Base-by-base conservation (phyloP, 345 rosid genomes). In the Syzygium aqueum region DNA sequence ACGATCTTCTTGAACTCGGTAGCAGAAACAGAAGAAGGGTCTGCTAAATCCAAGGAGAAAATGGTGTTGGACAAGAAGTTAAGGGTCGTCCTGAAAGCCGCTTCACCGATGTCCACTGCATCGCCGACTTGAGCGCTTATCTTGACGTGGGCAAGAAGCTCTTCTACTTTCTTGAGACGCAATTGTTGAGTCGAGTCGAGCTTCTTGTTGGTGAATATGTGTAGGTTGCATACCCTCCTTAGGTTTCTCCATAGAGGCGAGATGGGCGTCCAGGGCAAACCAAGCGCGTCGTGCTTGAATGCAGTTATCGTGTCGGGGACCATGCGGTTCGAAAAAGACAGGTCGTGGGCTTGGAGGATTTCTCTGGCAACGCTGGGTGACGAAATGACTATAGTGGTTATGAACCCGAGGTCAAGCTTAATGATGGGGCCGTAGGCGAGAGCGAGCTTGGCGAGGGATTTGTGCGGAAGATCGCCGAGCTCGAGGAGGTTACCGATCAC, bases 361-460 rank as follows among this genome's bases (percentile, higher is more conserved):
- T 91, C 89, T 63, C 59, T 27, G 23, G 88, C 90, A 19, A 80
- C 25, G 5, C 52, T 50, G 3, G 88, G 65, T 22, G 90, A 91
- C 5, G 89, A 82, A 19, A 87, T 63, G 61, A 89, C 88, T 11
- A 89, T 30, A 6, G 91, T 88, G 80, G 91, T 56, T 37, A 43
- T 73, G 43, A 25, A 46, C 9, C 92, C 90, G 5, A 90, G 86
- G 56, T 53, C 30, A 10, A 89, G 52, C 7, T 87, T 87, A 90
- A 92, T 93, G 59, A 93, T 78, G 25, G 91, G 94, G 83, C 94
- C 96, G 85, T 88, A 85, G 2, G 84, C 88, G 86, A 89, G 87
- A 40, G 95, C 89, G 57, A 94, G 89, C 46, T 89, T 23, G 30
- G 90, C 88, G 5, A 94, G 88, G 84, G 91, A 86, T 51, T 9